Conservation (phyloP, 2,329 filamentous ascomycete species). For the Epichloe elymi region DNA sequence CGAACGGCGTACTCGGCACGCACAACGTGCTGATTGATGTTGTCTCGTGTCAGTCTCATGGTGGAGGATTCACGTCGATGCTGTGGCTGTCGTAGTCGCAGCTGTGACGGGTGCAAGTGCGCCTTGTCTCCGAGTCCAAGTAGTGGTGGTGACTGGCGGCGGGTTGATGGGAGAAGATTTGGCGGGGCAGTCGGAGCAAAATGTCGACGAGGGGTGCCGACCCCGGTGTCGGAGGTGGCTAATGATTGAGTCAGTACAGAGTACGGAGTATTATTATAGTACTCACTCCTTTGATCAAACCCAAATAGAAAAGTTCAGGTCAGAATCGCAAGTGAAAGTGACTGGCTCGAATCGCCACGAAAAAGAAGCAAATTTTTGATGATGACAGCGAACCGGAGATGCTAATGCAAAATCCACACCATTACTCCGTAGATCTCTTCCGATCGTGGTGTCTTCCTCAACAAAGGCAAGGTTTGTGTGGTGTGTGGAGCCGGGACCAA, state of each 20-base stretch:
- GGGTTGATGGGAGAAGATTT: constrained; percentile 3
- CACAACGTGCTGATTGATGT: constrained; percentile 84
- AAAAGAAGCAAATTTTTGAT: too few relatives aligned
- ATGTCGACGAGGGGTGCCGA: background rate
- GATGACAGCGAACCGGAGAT: background rate
- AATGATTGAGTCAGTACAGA: background rate
- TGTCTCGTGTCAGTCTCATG: constrained; percentile 55
- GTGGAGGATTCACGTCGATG: constrained; percentile 21
- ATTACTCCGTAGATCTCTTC: background rate
- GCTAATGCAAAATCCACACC: background rate
- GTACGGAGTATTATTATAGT: background rate
- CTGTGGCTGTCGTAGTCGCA: constrained; percentile 10
- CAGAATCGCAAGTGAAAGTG: too few relatives aligned
- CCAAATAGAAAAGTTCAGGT: too few relatives aligned
- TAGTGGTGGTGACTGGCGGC: background rate
- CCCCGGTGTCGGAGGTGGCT: background rate
- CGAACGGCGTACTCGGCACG: constrained; percentile 92
- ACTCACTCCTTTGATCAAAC: too few relatives aligned
- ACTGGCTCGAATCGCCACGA: too few relatives aligned
- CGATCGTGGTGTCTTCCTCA: background rate
- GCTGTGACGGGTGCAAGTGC: constrained; percentile 2
- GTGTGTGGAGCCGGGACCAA: background rate
- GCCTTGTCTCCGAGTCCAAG: background rate
- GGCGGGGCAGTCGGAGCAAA: constrained; percentile 6
- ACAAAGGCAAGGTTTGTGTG: background rate